Base-by-base conservation (phyloP, 2,329 filamentous ascomycete genomes). In the Xylaria sp. region DNA sequence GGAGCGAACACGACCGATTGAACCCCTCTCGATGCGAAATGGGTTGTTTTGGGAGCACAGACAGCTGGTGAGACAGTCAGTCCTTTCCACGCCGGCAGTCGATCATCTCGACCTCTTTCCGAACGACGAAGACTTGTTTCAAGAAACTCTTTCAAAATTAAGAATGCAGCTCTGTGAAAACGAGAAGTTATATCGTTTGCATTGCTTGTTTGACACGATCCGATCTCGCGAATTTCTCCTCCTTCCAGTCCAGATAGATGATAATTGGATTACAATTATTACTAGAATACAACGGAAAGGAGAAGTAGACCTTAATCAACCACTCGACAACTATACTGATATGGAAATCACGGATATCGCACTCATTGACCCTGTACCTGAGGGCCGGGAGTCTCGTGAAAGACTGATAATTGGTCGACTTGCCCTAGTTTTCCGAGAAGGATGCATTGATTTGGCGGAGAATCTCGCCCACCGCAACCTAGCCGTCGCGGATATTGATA, bases 21-120 rank as follows among this genome's bases (percentile, higher is more conserved):
- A 69, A 1, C 5, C 59, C 0, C 55, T 60, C 9, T 69, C 68
- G 5, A 50, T 76, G 0, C 63, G 71, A 2, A 66, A 73, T 3
- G 73, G 68, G 2, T 11, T 76, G 5, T 74, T 75, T 57, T 75
- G 73, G 73, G 74, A 75, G 56, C 73, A 72, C 29, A 64, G 71
- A 15, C 69, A 73, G 25, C 56, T 74, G 2, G 2, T 4, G 2
- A 33, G 71, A 5, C 63, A 42, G 9, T 1, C 1, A 0, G 59
- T 72, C 5, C 49, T 76, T 27, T 74, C 71, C 0, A 75, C 70
- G 1, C 74, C 74, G 0, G 53, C 69, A 0, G 15, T 70, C 17
- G 70, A 74, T 20, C 62, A 69, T 39, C 25, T 73, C 11, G 63
- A 67, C 5, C 67, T 76, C 2, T 76, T 74, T 20, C 50, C 63